Percentiles rank a stretch among this genome's conserved stretches.
These are phyloP conservation scores for Lactarius sanguifluus DNA, from an alignment of 768 basidiomycete species.

Conservation along the genomic window DNA sequence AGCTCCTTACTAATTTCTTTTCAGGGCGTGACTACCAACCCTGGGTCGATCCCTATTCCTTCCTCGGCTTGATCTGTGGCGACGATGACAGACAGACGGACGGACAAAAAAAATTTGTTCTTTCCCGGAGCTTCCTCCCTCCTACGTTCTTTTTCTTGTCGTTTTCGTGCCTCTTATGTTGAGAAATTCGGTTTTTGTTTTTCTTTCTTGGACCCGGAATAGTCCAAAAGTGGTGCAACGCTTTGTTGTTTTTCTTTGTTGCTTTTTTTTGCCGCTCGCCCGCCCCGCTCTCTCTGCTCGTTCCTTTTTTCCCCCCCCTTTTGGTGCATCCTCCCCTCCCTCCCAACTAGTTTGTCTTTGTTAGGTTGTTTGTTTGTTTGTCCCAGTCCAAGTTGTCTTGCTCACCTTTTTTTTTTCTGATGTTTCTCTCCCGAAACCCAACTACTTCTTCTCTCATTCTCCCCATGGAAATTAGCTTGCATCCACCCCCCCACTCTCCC, in stretches of 20 bases:
- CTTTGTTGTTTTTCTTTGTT: background rate
- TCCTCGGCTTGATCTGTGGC: background rate
- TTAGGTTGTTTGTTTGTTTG: too few relatives aligned
- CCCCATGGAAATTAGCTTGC: background rate
- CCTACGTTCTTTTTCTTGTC: background rate
- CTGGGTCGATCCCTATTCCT: constrained; percentile 6
- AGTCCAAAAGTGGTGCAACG: background rate
- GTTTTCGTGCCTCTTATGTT: background rate
- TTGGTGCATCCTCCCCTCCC: background rate
- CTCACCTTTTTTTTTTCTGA: background rate
- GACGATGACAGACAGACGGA: background rate
- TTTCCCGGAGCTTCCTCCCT: background rate
- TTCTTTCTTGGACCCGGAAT: background rate
- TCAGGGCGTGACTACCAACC: constrained; percentile 14
- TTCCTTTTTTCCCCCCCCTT: too few relatives aligned
- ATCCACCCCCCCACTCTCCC: background rate
- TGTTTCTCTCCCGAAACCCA: background rate
- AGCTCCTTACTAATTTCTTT: background rate
- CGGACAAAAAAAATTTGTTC: background rate
- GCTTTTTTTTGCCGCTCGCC: background rate
- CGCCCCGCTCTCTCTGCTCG: background rate
- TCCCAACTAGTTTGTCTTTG: too few relatives aligned
- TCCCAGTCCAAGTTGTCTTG: background rate
- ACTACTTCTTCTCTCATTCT: background rate
- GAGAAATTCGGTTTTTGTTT: background rate